phyloP scores from a whole-genome alignment of 257 asterid genomes.

The Avicennia marina region DNA sequence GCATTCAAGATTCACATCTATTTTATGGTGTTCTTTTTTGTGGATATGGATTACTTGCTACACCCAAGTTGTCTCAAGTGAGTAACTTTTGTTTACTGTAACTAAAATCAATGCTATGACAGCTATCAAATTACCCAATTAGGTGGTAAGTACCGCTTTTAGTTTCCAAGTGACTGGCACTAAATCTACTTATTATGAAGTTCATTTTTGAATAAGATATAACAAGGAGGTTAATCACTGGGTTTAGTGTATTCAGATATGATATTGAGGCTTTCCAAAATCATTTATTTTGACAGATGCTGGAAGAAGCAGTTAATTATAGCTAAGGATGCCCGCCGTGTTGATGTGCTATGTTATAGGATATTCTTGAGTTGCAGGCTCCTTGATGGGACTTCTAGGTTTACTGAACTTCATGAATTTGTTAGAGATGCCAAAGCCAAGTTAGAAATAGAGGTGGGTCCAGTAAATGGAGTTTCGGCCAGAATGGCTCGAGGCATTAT shows the following conservation, averaged over 20 bases:
- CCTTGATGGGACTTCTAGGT: slow-evolving; percentile 73
- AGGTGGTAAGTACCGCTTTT: not conserved
- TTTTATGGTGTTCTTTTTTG: not conserved
- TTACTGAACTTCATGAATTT: slow-evolving; percentile 70
- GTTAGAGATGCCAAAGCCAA: slow-evolving; percentile 67
- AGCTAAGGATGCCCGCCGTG: slow-evolving; percentile 92
- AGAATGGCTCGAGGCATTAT: slow-evolving; percentile 92
- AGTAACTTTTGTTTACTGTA: not conserved
- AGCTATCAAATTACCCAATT: not conserved
- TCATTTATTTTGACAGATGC: slow-evolving; percentile 43
- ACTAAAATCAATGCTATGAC: not conserved
- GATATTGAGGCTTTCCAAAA: not conserved
- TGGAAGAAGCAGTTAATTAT: slow-evolving; percentile 82
- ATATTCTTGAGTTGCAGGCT: slow-evolving; percentile 77
- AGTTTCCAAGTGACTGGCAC: too few species aligned
- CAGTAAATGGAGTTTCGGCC: slow-evolving; percentile 75
- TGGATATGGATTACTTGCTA: not conserved
- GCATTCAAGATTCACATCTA: not conserved
- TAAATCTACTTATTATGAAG: too few species aligned
- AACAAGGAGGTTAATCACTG: too few species aligned
- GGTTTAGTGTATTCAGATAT: too few species aligned
- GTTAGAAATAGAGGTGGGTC: slow-evolving; percentile 87
- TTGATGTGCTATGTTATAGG: slow-evolving; percentile 70
- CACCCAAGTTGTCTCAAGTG: too few species aligned
- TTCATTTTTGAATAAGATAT: too few species aligned